Conservation (phyloP, 306 rosid genomes). For the Quercus robur region DNA sequence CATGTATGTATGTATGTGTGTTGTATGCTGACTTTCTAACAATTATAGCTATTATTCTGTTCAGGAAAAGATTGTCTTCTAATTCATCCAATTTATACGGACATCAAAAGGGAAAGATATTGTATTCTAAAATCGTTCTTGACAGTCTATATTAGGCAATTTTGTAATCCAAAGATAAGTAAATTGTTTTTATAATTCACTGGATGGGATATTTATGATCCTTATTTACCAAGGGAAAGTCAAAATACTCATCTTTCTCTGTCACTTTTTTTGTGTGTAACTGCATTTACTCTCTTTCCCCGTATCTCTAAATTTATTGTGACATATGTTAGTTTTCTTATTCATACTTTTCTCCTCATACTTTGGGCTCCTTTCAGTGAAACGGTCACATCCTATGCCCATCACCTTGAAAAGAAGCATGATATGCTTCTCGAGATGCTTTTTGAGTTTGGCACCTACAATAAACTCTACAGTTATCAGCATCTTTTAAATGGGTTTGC, state of each 20-base stretch:
- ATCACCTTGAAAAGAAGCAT: conserved; percentile 83
- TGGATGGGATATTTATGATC: neutral
- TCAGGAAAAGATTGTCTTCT: neutral
- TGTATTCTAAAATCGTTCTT: neutral
- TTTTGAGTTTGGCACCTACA: conserved; percentile 74
- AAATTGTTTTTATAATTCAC: neutral
- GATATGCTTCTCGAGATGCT: conserved; percentile 92
- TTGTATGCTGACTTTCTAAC: neutral
- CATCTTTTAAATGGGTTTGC: conserved; percentile 99
- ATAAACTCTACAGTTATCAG: conserved; percentile 83
- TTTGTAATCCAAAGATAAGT: neutral
- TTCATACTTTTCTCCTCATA: neutral
- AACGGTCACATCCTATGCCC: conserved; percentile 76
- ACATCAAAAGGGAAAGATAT: neutral
- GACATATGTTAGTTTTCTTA: conserved; percentile 16
- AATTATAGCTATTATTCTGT: neutral
- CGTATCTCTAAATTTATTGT: conserved; percentile 13
- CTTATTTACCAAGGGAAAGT: neutral
- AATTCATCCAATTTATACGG: neutral
- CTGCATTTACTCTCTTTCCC: neutral
- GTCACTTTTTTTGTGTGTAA: neutral
- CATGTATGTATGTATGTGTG: too few relatives aligned
- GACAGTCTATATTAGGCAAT: neutral
- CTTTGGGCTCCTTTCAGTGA: conserved; percentile 54
- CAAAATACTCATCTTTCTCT: neutral